Evolutionary conservation across 139 green algal genomes (phyloP).

Genomic region (Tetratostichococcus sp.): DNA sequence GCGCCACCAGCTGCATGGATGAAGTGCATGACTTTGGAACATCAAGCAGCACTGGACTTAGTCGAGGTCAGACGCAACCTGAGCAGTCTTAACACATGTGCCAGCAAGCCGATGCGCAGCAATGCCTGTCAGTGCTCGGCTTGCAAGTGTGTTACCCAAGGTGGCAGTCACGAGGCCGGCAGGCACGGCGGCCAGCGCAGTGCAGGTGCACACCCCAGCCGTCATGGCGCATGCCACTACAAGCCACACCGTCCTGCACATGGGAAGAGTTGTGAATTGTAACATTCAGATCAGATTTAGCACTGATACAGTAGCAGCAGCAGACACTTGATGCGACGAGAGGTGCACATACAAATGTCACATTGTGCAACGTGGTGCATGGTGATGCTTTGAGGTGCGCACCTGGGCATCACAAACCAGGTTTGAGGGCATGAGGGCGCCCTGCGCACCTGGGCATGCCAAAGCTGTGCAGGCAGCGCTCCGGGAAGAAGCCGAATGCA

Average conservation of each 20-base stretch:
- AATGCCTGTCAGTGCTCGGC: background rate
- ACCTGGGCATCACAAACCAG: too few relatives aligned
- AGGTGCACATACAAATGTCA: too few relatives aligned
- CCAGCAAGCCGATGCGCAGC: background rate
- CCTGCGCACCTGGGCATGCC: slow-evolving; percentile 42
- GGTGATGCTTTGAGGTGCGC: too few relatives aligned
- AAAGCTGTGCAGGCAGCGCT: slow-evolving; percentile 37
- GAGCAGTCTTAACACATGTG: background rate
- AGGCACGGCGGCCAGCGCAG: background rate
- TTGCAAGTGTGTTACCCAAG: background rate
- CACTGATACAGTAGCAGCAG: too few relatives aligned
- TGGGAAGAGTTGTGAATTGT: too few relatives aligned
- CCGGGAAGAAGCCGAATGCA: slow-evolving; percentile 44
- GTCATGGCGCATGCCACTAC: background rate
- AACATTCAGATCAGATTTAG: too few relatives aligned
- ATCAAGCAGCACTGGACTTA: too few relatives aligned
- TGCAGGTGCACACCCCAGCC: background rate
- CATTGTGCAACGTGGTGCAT: too few relatives aligned
- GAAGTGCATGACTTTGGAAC: too few relatives aligned
- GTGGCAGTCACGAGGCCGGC: background rate
- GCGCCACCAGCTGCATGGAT: background rate
- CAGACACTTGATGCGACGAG: too few relatives aligned
- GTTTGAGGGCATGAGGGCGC: too few relatives aligned
- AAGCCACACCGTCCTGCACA: background rate
- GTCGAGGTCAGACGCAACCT: too few relatives aligned